Evolutionary conservation across 305 asterid species (phyloP).

Genomic region (Rubia tinctorum): DNA sequence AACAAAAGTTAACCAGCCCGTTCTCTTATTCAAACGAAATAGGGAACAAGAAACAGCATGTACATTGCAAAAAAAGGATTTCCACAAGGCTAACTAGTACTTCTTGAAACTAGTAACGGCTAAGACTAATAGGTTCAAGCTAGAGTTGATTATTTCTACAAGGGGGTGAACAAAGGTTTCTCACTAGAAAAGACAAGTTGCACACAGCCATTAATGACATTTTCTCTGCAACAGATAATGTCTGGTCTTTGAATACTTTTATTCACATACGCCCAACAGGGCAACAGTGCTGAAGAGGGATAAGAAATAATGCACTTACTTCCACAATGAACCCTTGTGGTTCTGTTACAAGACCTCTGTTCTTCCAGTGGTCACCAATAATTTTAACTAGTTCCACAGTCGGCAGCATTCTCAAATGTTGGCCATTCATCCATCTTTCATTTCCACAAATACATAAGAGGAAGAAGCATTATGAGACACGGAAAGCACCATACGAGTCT

Average conservation of each 20-base stretch:
- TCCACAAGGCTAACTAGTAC: conserved; percentile 3
- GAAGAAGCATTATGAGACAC: conserved; percentile 12
- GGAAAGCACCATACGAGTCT: background rate
- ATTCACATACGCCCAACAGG: background rate
- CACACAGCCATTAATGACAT: background rate
- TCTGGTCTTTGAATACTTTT: background rate
- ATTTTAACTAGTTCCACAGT: conserved; percentile 45
- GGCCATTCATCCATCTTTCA: conserved; percentile 98
- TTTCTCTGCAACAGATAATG: background rate
- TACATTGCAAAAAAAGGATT: background rate
- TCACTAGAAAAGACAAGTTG: background rate
- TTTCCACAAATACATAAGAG: conserved; percentile 25
- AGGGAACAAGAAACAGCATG: background rate
- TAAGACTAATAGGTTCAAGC: background rate
- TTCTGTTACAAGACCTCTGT: conserved; percentile 50
- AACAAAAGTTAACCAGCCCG: background rate
- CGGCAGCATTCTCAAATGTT: conserved; percentile 81
- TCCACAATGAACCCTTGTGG: conserved; percentile 69
- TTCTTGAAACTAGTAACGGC: background rate
- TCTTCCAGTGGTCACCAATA: conserved; percentile 78
- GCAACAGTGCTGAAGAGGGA: conserved; percentile 10
- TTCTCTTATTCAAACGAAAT: background rate
- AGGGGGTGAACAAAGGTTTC: background rate
- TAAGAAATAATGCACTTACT: conserved; percentile 35
- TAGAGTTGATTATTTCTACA: background rate